These are phyloP conservation scores for Pisolithus tinctorius DNA, from an alignment of 768 basidiomycete genomes.

Conservation along the genomic window DNA sequence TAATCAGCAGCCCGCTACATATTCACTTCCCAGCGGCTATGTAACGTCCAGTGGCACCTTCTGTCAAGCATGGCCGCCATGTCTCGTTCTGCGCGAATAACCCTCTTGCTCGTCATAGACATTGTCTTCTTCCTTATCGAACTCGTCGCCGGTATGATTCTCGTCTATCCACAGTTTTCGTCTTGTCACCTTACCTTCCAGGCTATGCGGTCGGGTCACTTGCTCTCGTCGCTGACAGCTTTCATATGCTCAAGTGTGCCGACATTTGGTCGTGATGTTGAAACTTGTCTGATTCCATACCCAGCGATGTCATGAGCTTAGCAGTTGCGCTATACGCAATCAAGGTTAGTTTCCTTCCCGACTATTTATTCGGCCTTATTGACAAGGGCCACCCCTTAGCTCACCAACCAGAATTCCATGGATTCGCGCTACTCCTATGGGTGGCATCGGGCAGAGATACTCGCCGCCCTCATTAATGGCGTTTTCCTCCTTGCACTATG, in stretches of 20 bases:
- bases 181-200: conserved; percentile 21
- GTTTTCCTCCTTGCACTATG: conserved; percentile 96
- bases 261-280: neutral
- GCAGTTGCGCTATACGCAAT: conserved; percentile 94
- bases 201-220: conserved; percentile 96
- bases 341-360: conserved; percentile 40
- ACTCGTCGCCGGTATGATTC: conserved; percentile 60
- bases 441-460: conserved; percentile 97
- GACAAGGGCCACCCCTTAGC: conserved; percentile 33
- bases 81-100: conserved; percentile 71
- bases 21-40: conserved; percentile 2
- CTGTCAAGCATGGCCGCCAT: conserved; percentile 21
- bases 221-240: conserved; percentile 92
- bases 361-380: conserved; percentile 3
- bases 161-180: conserved; percentile 7
- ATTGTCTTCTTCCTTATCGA: conserved; percentile 82
- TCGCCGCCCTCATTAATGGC: conserved; percentile 92
- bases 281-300: conserved; percentile 8
- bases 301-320: conserved; percentile 93
- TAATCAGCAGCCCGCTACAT: conserved; percentile 4
- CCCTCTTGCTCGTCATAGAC: conserved; percentile 77
- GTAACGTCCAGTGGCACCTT: neutral
- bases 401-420: conserved; percentile 50
- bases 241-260: conserved; percentile 96
- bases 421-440: conserved; percentile 90